Conservation (phyloP, 345 rosid genomes). For the Arabidopsis arenosa region DNA sequence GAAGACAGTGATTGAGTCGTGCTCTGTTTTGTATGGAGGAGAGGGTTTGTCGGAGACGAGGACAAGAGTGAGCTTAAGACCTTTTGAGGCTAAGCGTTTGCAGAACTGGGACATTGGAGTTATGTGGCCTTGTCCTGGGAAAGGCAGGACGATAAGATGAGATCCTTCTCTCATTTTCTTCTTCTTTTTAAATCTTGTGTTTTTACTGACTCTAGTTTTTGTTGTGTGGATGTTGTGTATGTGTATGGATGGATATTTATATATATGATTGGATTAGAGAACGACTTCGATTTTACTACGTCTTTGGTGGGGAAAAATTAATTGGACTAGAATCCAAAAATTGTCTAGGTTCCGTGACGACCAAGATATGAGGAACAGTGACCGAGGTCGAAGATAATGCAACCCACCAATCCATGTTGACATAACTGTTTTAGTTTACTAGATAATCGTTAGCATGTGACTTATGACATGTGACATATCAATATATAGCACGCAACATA, state of each 20-base stretch:
- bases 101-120: constrained; percentile 67
- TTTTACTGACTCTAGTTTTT: neutral
- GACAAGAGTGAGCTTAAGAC: constrained; percentile 51
- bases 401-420: constrained; percentile 18
- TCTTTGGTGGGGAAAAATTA: constrained; percentile 1
- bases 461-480: neutral
- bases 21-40: constrained; percentile 38
- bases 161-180: constrained; percentile 29
- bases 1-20: constrained; percentile 39
- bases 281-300: constrained; percentile 31
- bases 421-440: neutral
- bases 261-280: constrained; percentile 18
- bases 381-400: constrained; percentile 35
- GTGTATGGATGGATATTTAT: neutral
- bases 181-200: neutral
- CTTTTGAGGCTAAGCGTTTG: constrained; percentile 59
- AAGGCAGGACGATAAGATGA: constrained; percentile 50
- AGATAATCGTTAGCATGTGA: constrained; percentile 26
- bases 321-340: constrained; percentile 25
- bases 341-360: constrained; percentile 31
- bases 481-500: neutral
- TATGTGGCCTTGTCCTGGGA: constrained; percentile 62
- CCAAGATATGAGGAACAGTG: constrained; percentile 41
- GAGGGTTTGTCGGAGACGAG: constrained; percentile 44
- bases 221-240: neutral